A percentile compares a stretch with the other conserved stretches of the same genome.
phyloP scores from a whole-genome alignment of 176 grass and related monocot genomes.

The Cenchrus americanus region DNA sequence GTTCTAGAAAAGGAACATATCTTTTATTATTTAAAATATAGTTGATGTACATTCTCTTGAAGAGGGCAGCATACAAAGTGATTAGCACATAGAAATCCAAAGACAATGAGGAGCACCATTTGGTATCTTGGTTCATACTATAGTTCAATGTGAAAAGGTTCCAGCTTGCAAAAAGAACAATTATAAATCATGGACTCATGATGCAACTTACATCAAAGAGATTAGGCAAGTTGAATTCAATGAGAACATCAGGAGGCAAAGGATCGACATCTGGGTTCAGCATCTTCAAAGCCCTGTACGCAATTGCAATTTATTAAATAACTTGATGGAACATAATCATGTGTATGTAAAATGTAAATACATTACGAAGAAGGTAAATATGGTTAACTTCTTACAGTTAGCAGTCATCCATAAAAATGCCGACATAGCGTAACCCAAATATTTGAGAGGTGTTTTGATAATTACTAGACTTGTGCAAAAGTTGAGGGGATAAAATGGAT shows the following conservation, averaged over 20 bases:
- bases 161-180: constrained; percentile 11
- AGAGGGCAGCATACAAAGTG: constrained; percentile 14
- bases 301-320: constrained; percentile 42
- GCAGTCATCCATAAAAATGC: constrained; percentile 32
- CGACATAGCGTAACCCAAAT: constrained; percentile 4
- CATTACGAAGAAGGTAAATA: constrained; percentile 18
- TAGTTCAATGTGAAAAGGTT: constrained; percentile 5
- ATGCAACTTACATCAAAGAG: constrained; percentile 74
- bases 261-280: constrained; percentile 79
- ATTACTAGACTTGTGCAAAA: not conserved
- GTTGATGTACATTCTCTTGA: constrained; percentile 6
- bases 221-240: constrained; percentile 84
- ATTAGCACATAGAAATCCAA: constrained; percentile 26
- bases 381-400: constrained; percentile 8
- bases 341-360: constrained; percentile 25
- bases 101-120: constrained; percentile 1
- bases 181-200: constrained; percentile 17
- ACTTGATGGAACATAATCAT: constrained; percentile 35
- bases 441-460: not conserved
- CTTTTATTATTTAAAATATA: constrained; percentile 2
- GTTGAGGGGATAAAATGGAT: not conserved
- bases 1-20: not conserved
- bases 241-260: constrained; percentile 77
- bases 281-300: constrained; percentile 78
- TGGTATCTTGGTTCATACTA: not conserved